phyloP scores from a whole-genome alignment of 2,329 filamentous ascomycete species.

The Talaromyces sp. region DNA sequence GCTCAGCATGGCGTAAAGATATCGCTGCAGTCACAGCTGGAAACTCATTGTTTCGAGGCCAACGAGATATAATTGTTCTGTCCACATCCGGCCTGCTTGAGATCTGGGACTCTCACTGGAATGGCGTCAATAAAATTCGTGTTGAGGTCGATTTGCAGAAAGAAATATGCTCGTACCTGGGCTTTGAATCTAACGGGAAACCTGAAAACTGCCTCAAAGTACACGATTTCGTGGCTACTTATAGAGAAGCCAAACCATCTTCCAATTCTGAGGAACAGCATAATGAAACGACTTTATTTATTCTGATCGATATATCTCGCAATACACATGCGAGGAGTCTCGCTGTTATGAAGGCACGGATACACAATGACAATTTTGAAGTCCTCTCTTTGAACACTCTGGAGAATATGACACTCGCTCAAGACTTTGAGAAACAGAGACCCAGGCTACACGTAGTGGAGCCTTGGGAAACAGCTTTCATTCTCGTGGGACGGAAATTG shows the following conservation, averaged over 20 bases:
- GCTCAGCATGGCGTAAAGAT: conserved; percentile 68
- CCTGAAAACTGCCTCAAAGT: conserved; percentile 63
- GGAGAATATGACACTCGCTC: conserved; percentile 59
- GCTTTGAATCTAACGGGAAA: conserved; percentile 39
- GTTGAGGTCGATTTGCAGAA: conserved; percentile 69
- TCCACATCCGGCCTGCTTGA: conserved; percentile 76
- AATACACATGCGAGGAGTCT: conserved; percentile 59
- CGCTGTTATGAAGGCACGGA: conserved; percentile 67
- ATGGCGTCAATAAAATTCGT: conserved; percentile 73
- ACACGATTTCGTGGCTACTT: conserved; percentile 70
- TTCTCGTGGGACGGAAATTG: conserved; percentile 75
- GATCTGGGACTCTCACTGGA: conserved; percentile 84
- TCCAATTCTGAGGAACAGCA: conserved; percentile 17
- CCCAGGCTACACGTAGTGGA: conserved; percentile 74
- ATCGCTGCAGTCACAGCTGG: conserved; percentile 77
- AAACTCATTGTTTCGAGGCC: conserved; percentile 68
- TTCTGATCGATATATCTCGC: conserved; percentile 48
- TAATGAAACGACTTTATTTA: conserved; percentile 54
- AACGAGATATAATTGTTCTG: conserved; percentile 77
- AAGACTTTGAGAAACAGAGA: conserved; percentile 40
- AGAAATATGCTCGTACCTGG: conserved; percentile 26
- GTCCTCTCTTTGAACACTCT: conserved; percentile 68
- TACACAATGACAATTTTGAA: conserved; percentile 53
- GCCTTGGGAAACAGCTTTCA: conserved; percentile 74
- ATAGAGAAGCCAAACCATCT: conserved; percentile 36